phyloP scores from a whole-genome alignment of 129 eudicot genomes.

The Flaveria ramosissima region DNA sequence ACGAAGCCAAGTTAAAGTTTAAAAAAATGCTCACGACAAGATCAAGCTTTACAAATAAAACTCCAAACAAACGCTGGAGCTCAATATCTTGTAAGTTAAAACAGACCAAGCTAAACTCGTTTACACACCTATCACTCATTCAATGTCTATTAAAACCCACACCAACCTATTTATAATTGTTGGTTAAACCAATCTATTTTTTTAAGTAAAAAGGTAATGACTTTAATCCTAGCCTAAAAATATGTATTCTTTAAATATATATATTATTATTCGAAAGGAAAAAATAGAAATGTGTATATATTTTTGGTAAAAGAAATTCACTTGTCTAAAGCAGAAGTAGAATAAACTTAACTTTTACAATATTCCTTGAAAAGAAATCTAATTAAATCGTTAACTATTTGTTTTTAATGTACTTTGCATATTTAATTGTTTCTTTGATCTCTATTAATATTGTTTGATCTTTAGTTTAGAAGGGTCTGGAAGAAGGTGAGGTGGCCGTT shows the following conservation, averaged over 20 bases:
- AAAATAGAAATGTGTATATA: neutral
- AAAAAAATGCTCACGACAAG: too few relatives aligned
- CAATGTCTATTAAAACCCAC: neutral
- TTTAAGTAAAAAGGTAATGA: neutral
- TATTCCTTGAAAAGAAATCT: too few relatives aligned
- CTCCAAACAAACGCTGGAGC: too few relatives aligned
- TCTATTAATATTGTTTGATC: neutral
- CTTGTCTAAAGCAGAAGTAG: neutral
- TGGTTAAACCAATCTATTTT: neutral
- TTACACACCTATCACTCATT: neutral
- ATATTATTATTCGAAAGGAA: neutral
- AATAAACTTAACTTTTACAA: neutral
- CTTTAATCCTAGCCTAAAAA: too few relatives aligned
- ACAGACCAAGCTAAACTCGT: too few relatives aligned
- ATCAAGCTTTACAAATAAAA: too few relatives aligned
- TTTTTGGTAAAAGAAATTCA: neutral
- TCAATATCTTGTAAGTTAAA: too few relatives aligned
- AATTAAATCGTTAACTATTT: neutral
- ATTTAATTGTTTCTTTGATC: neutral
- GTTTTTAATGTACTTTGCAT: neutral
- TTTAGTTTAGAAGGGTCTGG: constrained; percentile 43
- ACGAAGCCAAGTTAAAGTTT: too few relatives aligned
- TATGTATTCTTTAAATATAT: too few relatives aligned
- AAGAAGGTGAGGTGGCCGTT: constrained; percentile 37
- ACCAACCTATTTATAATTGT: neutral